phyloP scores from a whole-genome alignment of 2,329 filamentous ascomycete species.

The Verticillium albo-atrum region DNA sequence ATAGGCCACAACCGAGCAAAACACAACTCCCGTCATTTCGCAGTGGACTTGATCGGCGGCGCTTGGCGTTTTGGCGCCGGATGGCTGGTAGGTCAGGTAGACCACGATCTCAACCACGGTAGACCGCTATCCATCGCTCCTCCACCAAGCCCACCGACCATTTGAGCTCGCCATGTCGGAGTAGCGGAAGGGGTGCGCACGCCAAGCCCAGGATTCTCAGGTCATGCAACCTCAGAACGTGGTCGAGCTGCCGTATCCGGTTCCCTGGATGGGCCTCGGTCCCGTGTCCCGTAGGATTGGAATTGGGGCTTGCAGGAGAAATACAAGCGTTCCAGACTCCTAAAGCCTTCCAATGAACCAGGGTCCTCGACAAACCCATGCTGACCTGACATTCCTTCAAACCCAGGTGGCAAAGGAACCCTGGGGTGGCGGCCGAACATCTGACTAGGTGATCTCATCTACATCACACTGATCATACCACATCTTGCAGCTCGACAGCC shows the following conservation, averaged over 20 bases:
- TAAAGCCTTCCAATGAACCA: not conserved
- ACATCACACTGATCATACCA: not conserved
- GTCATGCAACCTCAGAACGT: not conserved
- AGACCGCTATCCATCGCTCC: not conserved
- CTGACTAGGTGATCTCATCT: not conserved
- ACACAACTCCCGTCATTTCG: not conserved
- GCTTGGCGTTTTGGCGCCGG: not conserved
- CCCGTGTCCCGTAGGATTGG: not conserved
- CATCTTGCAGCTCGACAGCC: not conserved
- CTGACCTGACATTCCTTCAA: not conserved
- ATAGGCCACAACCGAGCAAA: not conserved
- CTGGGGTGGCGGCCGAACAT: not conserved
- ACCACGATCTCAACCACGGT: not conserved
- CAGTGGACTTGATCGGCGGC: not conserved
- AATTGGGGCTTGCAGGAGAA: not conserved
- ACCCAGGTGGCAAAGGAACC: too few relatives aligned
- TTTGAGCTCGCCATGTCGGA: not conserved
- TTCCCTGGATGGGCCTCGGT: not conserved
- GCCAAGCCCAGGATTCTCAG: not conserved
- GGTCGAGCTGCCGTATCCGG: not conserved
- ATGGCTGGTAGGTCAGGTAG: too few relatives aligned
- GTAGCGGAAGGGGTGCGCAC: not conserved
- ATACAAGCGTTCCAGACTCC: not conserved
- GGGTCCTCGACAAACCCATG: not conserved
- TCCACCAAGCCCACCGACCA: not conserved